phyloP scores from a whole-genome alignment of 2,329 filamentous ascomycete genomes.

The Phoma herbarum region DNA sequence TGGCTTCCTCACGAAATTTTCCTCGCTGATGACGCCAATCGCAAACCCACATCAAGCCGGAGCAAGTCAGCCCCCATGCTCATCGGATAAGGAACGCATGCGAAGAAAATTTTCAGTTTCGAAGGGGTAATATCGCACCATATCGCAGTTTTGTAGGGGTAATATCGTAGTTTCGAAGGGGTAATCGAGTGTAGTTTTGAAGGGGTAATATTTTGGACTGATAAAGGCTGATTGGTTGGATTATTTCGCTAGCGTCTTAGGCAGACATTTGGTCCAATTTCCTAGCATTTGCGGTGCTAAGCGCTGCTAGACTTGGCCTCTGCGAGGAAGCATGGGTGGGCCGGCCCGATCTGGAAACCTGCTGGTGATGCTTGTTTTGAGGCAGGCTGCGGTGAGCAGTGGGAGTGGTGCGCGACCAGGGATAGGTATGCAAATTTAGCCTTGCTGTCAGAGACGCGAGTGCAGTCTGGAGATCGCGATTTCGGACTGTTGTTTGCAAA shows the following conservation, averaged over 20 bases:
- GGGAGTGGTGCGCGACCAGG: neutral
- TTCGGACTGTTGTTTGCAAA: neutral
- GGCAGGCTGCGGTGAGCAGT: neutral
- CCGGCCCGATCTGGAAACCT: constrained; percentile 29
- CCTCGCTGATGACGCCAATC: constrained; percentile 8
- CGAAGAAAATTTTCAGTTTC: constrained; percentile 46
- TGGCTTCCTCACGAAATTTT: constrained; percentile 9
- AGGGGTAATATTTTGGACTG: constrained; percentile 18
- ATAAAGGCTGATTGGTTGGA: constrained; percentile 21
- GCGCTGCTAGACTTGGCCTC: too few relatives aligned
- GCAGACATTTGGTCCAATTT: neutral
- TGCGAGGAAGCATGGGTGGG: neutral
- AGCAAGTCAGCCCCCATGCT: constrained; percentile 9
- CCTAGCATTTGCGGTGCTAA: too few relatives aligned
- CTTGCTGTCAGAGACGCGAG: neutral
- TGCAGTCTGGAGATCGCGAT: neutral
- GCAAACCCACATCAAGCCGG: constrained; percentile 4
- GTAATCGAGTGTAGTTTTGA: constrained; percentile 34
- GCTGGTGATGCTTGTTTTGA: neutral
- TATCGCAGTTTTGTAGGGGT: constrained; percentile 21
- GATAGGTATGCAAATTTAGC: neutral
- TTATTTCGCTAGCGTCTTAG: neutral
- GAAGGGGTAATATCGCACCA: constrained; percentile 46
- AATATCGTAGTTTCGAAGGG: constrained; percentile 40
- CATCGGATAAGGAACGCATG: too few relatives aligned